Evolutionary conservation across 2,329 filamentous ascomycete species (phyloP).

Genomic region (Nannizzia gypsea): DNA sequence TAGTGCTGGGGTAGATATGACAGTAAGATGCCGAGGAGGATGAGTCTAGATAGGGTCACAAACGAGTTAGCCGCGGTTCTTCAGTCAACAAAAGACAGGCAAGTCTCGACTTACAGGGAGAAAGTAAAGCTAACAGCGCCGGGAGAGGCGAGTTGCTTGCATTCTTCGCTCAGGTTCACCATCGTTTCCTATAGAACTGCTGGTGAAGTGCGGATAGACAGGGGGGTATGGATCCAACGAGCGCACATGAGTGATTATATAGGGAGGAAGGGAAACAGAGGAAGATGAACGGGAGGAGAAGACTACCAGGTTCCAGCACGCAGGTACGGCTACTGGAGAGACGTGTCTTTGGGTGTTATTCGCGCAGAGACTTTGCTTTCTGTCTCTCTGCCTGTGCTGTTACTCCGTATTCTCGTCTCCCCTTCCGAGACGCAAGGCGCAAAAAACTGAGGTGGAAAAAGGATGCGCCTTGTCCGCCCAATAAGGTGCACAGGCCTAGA

Average conservation of each 20-base stretch:
- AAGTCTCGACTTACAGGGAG: conserved; percentile 37
- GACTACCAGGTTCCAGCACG: not conserved
- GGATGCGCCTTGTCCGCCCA: not conserved
- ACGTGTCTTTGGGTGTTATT: not conserved
- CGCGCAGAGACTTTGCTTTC: not conserved
- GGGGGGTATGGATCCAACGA: not conserved
- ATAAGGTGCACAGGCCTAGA: not conserved
- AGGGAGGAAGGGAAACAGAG: not conserved
- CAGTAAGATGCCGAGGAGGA: conserved; percentile 75
- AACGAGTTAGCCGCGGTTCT: not conserved
- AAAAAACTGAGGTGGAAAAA: not conserved
- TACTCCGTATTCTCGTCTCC: not conserved
- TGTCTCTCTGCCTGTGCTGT: not conserved
- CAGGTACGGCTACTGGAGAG: conserved; percentile 1
- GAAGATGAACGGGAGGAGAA: not conserved
- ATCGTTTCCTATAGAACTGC: not conserved
- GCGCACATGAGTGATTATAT: not conserved
- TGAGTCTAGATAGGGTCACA: conserved; percentile 41
- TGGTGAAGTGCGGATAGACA: not conserved
- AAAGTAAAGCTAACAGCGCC: conserved; percentile 42
- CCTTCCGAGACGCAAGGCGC: not conserved
- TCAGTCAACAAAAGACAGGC: not conserved
- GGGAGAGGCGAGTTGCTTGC: conserved; percentile 41
- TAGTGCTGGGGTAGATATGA: conserved; percentile 93
- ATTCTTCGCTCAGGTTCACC: conserved; percentile 23